Conservation (phyloP, 768 basidiomycete species). For the Tricholoma sp. region DNA sequence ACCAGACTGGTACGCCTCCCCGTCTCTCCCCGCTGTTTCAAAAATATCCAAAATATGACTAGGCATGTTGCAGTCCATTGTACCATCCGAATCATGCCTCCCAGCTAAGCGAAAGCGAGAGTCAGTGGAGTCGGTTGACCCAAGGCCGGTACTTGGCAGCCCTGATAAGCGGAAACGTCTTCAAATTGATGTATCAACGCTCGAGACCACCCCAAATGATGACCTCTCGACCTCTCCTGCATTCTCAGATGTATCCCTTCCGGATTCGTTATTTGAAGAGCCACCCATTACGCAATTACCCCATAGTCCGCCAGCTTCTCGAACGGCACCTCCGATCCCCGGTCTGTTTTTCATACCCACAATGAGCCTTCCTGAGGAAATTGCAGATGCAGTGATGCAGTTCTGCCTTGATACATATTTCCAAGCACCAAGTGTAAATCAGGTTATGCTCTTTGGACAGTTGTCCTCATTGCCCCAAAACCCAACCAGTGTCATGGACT, state of each 20-base stretch:
- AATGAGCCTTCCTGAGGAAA: constrained; percentile 42
- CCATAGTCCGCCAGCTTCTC: constrained; percentile 19
- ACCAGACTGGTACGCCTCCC: not conserved
- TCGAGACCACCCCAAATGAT: not conserved
- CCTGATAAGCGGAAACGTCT: constrained; percentile 12
- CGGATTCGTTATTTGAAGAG: constrained; percentile 50
- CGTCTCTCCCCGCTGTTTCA: not conserved
- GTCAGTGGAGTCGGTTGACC: not conserved
- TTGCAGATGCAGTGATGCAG: constrained; percentile 42
- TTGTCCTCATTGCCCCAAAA: constrained; percentile 12
- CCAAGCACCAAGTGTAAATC: constrained; percentile 48
- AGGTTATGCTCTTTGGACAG: constrained; percentile 84
- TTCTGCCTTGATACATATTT: constrained; percentile 61
- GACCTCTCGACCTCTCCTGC: not conserved
- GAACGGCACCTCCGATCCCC: constrained; percentile 49
- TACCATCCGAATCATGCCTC: not conserved
- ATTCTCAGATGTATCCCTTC: constrained; percentile 17
- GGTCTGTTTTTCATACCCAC: constrained; percentile 61
- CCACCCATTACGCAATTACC: not conserved
- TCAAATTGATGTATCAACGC: constrained; percentile 12
- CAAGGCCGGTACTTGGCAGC: not conserved
- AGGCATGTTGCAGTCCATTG: not conserved
- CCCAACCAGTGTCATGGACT: constrained; percentile 1
- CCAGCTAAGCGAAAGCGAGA: constrained; percentile 2
- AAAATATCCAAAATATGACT: not conserved